Evolutionary conservation across 306 rosid species (phyloP).

Genomic region (Lathyrus oleraceus): DNA sequence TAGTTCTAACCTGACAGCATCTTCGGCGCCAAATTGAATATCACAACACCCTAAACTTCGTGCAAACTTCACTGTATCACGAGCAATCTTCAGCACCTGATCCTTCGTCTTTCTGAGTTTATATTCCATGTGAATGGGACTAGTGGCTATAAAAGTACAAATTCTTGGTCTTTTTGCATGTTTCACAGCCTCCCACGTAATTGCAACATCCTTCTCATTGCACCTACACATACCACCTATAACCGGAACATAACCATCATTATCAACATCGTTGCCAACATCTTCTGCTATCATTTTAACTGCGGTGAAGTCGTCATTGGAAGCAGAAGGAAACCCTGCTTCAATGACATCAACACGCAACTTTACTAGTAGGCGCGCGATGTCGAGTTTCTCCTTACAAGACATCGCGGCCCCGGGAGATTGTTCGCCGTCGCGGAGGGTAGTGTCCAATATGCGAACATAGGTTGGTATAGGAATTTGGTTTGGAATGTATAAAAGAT

Average conservation of each 20-base stretch:
- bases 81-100: constrained; percentile 64
- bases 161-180: constrained; percentile 71
- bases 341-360: constrained; percentile 87
- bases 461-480: constrained; percentile 66
- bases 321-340: constrained; percentile 84
- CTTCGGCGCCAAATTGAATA: constrained; percentile 88
- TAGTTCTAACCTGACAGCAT: constrained; percentile 70
- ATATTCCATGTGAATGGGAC: constrained; percentile 73
- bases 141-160: constrained; percentile 78
- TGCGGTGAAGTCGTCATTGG: constrained; percentile 67
- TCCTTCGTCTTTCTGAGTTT: constrained; percentile 68
- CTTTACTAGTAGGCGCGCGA: constrained; percentile 62
- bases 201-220: constrained; percentile 63
- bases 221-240: constrained; percentile 76
- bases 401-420: constrained; percentile 86
- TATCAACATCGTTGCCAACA: constrained; percentile 58
- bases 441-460: constrained; percentile 80
- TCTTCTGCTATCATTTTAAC: constrained; percentile 67
- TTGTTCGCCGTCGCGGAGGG: constrained; percentile 97
- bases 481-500: constrained; percentile 68
- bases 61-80: constrained; percentile 68
- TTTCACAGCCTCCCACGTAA: constrained; percentile 90
- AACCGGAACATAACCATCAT: constrained; percentile 71
- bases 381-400: constrained; percentile 61
- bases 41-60: constrained; percentile 77